A percentile compares a stretch with the other conserved stretches of the same genome.
These are phyloP conservation scores for Fusarium sp. DNA, from an alignment of 2,329 filamentous ascomycete species.

Conservation along the genomic window DNA sequence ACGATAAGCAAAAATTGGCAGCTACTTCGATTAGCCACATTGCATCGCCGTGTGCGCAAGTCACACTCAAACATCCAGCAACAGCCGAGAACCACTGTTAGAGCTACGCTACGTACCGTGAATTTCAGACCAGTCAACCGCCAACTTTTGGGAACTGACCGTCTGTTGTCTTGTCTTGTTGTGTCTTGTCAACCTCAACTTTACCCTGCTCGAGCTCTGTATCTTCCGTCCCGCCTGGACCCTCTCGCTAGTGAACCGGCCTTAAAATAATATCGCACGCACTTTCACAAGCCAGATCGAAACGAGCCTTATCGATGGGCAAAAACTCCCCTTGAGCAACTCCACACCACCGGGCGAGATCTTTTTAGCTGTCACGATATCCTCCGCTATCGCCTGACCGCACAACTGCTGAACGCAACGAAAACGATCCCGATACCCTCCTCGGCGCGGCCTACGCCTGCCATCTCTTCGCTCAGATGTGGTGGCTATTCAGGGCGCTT, in stretches of 20 bases:
- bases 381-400: constrained; percentile 19
- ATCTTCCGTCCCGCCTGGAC: constrained; percentile 8
- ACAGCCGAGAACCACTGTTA: constrained; percentile 21
- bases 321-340: constrained; percentile 30
- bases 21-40: constrained; percentile 46
- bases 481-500: constrained; percentile 80
- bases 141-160: constrained; percentile 27
- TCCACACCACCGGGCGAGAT: constrained; percentile 25
- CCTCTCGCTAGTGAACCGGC: constrained; percentile 27
- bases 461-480: constrained; percentile 69
- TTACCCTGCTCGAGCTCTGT: constrained; percentile 1
- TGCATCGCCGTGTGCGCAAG: constrained; percentile 42
- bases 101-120: constrained; percentile 33
- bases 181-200: constrained; percentile 10
- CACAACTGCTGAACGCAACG: constrained; percentile 28
- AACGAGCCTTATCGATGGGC: constrained; percentile 38
- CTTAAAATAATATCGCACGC: constrained; percentile 25
- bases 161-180: constrained; percentile 17
- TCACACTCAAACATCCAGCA: constrained; percentile 42
- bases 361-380: constrained; percentile 20
- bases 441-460: constrained; percentile 46
- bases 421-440: constrained; percentile 26
- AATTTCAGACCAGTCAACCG: constrained; percentile 22
- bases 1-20: constrained; percentile 45
- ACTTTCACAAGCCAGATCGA: constrained; percentile 33